phyloP scores from a whole-genome alignment of 257 asterid genomes.

The Solanum sparsipilum region DNA sequence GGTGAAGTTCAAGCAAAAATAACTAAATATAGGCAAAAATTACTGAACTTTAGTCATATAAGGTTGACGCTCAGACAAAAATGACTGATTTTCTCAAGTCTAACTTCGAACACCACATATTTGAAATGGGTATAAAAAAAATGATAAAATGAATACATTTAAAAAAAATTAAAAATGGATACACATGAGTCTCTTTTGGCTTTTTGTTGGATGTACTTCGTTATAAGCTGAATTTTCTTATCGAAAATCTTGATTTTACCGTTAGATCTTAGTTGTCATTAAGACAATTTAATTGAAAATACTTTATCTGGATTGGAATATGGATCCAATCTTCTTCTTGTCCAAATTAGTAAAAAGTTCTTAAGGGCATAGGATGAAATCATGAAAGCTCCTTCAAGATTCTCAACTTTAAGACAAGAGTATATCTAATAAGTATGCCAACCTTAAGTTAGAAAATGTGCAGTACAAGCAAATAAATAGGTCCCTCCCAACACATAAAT shows the following conservation, averaged over 20 bases:
- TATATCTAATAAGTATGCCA: slow-evolving; percentile 11
- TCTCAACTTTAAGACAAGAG: slow-evolving; percentile 4
- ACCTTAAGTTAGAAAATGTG: not conserved
- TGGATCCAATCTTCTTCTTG: slow-evolving; percentile 1
- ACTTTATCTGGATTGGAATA: not conserved
- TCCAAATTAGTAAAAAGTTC: slow-evolving; percentile 5
- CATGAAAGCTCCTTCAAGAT: not conserved
- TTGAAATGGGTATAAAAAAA: not conserved
- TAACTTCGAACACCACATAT: rapidly evolving
- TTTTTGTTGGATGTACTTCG: not conserved
- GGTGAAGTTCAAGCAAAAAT: not conserved
- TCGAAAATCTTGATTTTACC: not conserved
- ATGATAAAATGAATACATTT: too few species aligned
- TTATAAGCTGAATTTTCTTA: not conserved
- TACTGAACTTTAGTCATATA: not conserved
- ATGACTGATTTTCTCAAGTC: not conserved
- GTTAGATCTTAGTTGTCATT: too few species aligned
- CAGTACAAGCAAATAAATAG: slow-evolving; percentile 8
- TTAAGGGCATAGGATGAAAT: slow-evolving; percentile 4
- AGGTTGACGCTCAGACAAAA: not conserved
- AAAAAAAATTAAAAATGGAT: too few species aligned
- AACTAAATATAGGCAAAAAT: rapidly evolving
- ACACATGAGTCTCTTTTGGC: not conserved
- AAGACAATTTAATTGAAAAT: not conserved
- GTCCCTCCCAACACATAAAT: slow-evolving; percentile 2